Evolutionary conservation across 805 yeast species (phyloP).

Genomic region (Kluyveromyces siamensis): DNA sequence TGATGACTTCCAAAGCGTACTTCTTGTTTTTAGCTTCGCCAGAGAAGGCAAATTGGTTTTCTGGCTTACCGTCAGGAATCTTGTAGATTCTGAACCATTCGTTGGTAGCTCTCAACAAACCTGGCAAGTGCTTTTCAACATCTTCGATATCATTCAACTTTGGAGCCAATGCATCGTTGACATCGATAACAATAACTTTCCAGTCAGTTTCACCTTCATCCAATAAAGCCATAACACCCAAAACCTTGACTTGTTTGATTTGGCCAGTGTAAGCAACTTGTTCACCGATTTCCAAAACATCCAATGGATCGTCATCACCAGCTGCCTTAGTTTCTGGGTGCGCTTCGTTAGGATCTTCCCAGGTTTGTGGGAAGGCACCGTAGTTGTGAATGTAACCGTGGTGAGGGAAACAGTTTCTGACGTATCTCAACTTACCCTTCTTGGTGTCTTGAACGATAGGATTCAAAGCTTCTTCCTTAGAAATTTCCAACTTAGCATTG

Average conservation of each 20-base stretch:
- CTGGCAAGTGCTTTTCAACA: slow-evolving; percentile 84
- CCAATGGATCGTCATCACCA: slow-evolving; percentile 84
- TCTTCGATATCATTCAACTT: slow-evolving; percentile 87
- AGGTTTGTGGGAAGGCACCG: slow-evolving; percentile 96
- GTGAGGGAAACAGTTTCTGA: slow-evolving; percentile 96
- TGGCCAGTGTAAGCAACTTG: slow-evolving; percentile 57
- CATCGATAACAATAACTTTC: slow-evolving; percentile 85
- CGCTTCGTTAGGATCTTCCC: slow-evolving; percentile 64
- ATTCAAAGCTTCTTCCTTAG: slow-evolving; percentile 74
- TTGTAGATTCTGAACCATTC: slow-evolving; percentile 99
- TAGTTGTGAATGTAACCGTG: slow-evolving; percentile 98
- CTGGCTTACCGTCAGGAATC: slow-evolving; percentile 96
- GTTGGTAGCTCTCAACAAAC: slow-evolving; percentile 84
- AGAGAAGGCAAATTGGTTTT: slow-evolving; percentile 91
- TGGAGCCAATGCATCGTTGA: slow-evolving; percentile 80
- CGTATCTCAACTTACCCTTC: slow-evolving; percentile 93
- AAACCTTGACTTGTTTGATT: slow-evolving; percentile 79
- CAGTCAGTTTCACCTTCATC: slow-evolving; percentile 90
- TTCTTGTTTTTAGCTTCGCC: slow-evolving; percentile 84
- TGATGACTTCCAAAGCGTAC: slow-evolving; percentile 77
- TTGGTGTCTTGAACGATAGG: slow-evolving; percentile 97
- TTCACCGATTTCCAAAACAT: slow-evolving; percentile 76
- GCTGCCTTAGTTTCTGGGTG: slow-evolving; percentile 59
- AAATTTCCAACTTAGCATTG: slow-evolving; percentile 92
- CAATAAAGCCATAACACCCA: slow-evolving; percentile 89